Evolutionary conservation across 805 yeast species (phyloP).

Genomic region (Candida oleophila): DNA sequence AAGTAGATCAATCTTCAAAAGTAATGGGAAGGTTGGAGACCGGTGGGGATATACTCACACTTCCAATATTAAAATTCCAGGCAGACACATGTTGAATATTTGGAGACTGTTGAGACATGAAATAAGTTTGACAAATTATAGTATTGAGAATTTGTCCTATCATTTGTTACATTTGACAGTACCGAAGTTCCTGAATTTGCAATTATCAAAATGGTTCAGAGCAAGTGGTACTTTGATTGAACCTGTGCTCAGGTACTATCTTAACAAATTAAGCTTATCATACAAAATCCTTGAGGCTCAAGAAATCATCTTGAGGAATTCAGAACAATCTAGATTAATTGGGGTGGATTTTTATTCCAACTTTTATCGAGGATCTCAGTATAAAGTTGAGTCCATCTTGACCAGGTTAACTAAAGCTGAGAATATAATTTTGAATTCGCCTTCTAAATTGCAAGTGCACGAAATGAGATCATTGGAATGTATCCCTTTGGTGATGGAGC

Average conservation of each 20-base stretch:
- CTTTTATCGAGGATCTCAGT: conserved; percentile 89
- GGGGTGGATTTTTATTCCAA: conserved; percentile 92
- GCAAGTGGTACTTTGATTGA: conserved; percentile 14
- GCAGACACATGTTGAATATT: conserved; percentile 79
- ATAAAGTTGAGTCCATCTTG: conserved; percentile 84
- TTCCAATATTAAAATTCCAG: conserved; percentile 64
- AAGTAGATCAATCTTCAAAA: conserved; percentile 54
- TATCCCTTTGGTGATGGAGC: conserved; percentile 91
- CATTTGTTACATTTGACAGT: conserved; percentile 65
- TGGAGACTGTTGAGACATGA: conserved; percentile 78
- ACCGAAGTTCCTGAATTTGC: conserved; percentile 56
- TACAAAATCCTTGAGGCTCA: conserved; percentile 52
- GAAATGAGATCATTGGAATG: conserved; percentile 83
- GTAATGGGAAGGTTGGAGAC: conserved; percentile 57
- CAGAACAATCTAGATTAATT: conserved; percentile 79
- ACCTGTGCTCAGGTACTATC: conserved; percentile 46
- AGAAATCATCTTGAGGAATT: conserved; percentile 67
- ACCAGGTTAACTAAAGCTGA: conserved; percentile 74
- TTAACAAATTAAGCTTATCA: conserved; percentile 43
- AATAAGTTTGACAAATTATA: conserved; percentile 60
- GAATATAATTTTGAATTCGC: conserved; percentile 70
- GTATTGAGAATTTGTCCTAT: conserved; percentile 73
- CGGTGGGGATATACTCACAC: conserved; percentile 84
- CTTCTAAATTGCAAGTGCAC: conserved; percentile 77
- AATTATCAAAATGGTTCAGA: conserved; percentile 41